Evolutionary conservation across 78 protist species (phyloP), one percentile per base, ranked within the genome.

Genomic region (Diacronema lutheri): DNA sequence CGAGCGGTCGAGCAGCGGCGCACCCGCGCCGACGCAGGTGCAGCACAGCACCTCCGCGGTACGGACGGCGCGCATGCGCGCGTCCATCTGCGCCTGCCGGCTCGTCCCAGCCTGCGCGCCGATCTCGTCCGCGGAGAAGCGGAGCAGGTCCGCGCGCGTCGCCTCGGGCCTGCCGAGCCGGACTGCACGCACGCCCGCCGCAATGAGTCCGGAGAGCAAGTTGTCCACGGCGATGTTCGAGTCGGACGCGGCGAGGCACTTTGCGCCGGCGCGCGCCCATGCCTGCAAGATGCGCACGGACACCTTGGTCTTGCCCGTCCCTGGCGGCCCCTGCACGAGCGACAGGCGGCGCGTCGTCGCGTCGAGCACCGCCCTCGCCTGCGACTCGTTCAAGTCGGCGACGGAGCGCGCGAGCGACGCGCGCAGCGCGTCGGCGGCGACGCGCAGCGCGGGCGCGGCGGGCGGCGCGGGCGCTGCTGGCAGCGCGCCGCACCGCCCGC

Each of bases 1-100:
- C 46, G 31, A 25, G 6, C 87, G 64, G 9, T 62, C 62, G 31
- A 88, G 64, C 21, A 85, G 78, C 23, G 38, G 84, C 29, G 71
- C 26, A 6, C 94, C 94, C 13, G 90, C 57, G 40, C 90, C 83
- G 26, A 92, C 86, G 84, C 94, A 92, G 44, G 94, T 84, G 46
- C 84, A 37, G 62, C 91, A 89, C 25, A 92, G 85, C 2, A 92
- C 94, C 31, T 81, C 79, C 29, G 62, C 79, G 21, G 29, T 33
- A 5, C 2, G 12, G 5, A 86, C 12, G 31, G 76, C 74, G 14
- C 82, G 61, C 38, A 6, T 29, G 37, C 33, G 0, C 35, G 58
- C 58, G 12, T 56, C 58, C 23, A n/a, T 0, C 79, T 71, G 50
- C 41, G 4, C 50, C 26, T 50, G 33, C 25, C 64, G 82, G 20